phyloP scores from a whole-genome alignment of 179 eudicot genomes.

The Beta corolliflora region DNA sequence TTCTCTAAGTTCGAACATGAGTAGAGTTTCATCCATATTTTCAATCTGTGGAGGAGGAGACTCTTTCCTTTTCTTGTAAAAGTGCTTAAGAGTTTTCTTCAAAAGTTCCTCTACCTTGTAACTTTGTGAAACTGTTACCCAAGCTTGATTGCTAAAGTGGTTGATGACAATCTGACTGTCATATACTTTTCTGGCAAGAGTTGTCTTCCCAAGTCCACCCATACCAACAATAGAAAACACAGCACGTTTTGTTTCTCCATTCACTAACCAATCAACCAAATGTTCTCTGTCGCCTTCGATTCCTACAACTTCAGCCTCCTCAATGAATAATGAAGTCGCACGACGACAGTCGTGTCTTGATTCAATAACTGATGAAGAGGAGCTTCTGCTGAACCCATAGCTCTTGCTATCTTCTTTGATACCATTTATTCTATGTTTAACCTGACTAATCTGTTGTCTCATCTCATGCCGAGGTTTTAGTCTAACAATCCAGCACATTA shows the following conservation, averaged over 20 bases:
- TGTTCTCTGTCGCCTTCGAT: constrained; percentile 24
- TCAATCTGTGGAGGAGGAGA: constrained; percentile 21
- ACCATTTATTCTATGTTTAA: background rate
- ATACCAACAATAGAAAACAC: constrained; percentile 32
- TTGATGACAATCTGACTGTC: constrained; percentile 19
- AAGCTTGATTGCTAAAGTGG: constrained; percentile 31
- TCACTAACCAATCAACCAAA: constrained; percentile 28
- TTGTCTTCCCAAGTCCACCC: constrained; percentile 42
- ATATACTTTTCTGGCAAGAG: constrained; percentile 31
- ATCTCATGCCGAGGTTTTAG: constrained; percentile 14
- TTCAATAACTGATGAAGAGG: constrained; percentile 7
- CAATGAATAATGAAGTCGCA: constrained; percentile 23
- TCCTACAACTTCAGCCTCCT: constrained; percentile 37
- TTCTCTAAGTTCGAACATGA: constrained; percentile 20
- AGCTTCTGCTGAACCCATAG: constrained; percentile 1
- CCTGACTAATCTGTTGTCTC: background rate
- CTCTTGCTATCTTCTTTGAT: constrained; percentile 14
- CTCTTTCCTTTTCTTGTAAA: constrained; percentile 30
- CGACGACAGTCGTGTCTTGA: constrained; percentile 31
- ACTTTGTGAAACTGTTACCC: constrained; percentile 35
- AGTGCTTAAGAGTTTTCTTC: constrained; percentile 5
- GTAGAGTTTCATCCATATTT: constrained; percentile 14
- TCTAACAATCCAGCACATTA: background rate
- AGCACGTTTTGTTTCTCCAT: constrained; percentile 13
- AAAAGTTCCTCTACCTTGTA: constrained; percentile 27